Evolutionary conservation across 331 rosid species (phyloP), one percentile per base, ranked within the genome.

Genomic region (Phaseolus coccineus): DNA sequence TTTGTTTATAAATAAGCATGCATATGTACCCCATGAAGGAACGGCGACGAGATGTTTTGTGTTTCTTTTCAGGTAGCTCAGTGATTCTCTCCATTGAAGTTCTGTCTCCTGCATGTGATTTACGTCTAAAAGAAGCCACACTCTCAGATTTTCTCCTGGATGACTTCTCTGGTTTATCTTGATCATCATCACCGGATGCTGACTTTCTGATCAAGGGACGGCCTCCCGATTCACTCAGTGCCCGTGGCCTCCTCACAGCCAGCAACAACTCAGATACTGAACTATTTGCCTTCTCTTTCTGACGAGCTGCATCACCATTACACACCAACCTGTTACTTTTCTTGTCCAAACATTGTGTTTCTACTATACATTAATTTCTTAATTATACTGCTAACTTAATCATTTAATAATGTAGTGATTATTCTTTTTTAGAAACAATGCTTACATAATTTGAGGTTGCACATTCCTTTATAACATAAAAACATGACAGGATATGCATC

Each of bases 181-280:
- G 82, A 33, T 85, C 83, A 64, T 55, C 53, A 58, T 6, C 73
- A 31, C 27, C 35, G 3, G 56, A 85, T 6, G 90, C 92, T 15
- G 97, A 84, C 42, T 85, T 88, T 86, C 87, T 86, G n/a, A 84
- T 28, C 57, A 86, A 76, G 44, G 92, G 93, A 30, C 85, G 97
- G 69, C 80, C 85, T 55, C 65, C 73, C 15, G 99, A 95, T 77
- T 91, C 97, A 55, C 98, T 92, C 11, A 89, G 81, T 31, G 97
- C 90, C 50, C 98, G 83, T 1, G 97, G 99, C 68, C 96, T 87
- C 81, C 84, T 89, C 82, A 95, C 94, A 0, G 98, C 99, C 53
- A 80, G 79, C 27, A 95, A 86, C 42, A 95, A 86, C 77, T 95
- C 99, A 50, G 81, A 24, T 4, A 91, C 98, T 69, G 97, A 71